These are phyloP conservation scores for Penicillium antarcticum DNA, from an alignment of 495 filamentous ascomycete genomes.

Conservation along the genomic window DNA sequence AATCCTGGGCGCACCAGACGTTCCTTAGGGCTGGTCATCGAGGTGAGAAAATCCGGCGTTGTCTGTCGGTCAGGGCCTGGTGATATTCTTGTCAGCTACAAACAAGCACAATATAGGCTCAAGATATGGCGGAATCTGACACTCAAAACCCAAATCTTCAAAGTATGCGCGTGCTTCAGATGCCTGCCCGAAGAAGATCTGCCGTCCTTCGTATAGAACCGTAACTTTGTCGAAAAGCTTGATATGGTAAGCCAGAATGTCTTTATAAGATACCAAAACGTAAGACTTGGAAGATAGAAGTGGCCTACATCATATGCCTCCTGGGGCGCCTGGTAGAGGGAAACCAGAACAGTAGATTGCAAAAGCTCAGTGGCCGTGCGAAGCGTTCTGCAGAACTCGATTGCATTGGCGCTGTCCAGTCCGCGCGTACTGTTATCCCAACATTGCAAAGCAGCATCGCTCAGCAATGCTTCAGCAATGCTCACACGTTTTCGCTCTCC, in stretches of 20 bases:
- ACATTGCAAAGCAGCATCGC: constrained; percentile 60
- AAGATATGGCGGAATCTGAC: constrained; percentile 8
- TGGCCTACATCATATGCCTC: constrained; percentile 57
- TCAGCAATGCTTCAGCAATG: constrained; percentile 52
- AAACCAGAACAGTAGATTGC: constrained; percentile 66
- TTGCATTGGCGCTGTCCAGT: constrained; percentile 70
- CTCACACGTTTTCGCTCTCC: constrained; percentile 67
- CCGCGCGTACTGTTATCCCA: constrained; percentile 82
- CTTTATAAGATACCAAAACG: neutral
- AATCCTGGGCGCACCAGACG: constrained; percentile 54
- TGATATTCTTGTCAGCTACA: neutral
- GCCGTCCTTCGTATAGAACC: constrained; percentile 53
- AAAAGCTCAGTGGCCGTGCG: constrained; percentile 65
- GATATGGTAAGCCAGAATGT: neutral
- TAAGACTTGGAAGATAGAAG: neutral
- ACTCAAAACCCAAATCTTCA: constrained; percentile 46
- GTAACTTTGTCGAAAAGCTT: constrained; percentile 49
- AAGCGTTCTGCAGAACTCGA: constrained; percentile 61
- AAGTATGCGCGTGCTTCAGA: constrained; percentile 54
- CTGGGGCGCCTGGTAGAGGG: constrained; percentile 73
- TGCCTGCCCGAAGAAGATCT: constrained; percentile 56
- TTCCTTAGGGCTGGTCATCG: constrained; percentile 59
- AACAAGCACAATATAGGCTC: neutral
- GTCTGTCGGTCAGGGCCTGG: constrained; percentile 28
- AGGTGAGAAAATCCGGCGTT: constrained; percentile 67